Evolutionary conservation across 352 stramenopile species (phyloP).

Genomic region (Globisporangium mamillatum): DNA sequence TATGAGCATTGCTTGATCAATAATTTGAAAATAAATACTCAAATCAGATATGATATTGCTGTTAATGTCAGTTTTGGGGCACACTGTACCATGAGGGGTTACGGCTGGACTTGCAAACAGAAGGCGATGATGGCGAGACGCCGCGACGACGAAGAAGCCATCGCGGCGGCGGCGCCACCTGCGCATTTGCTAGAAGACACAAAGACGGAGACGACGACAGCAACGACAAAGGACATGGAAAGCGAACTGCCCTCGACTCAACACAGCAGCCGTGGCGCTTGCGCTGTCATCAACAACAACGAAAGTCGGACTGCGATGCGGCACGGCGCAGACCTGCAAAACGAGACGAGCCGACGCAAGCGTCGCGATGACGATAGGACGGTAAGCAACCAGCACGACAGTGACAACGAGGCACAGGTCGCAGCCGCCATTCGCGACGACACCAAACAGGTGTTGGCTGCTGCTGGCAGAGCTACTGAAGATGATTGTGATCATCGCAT

Average conservation of each 20-base stretch:
- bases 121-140: neutral
- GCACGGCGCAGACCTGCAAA: neutral
- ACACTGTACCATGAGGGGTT: neutral
- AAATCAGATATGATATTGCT: neutral
- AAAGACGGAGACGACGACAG: neutral
- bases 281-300: neutral
- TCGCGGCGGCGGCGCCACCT: neutral
- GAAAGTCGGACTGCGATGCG: neutral
- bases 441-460: neutral
- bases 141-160: neutral
- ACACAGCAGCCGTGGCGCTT: neutral
- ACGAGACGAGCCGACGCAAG: neutral
- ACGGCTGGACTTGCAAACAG: neutral
- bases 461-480: neutral
- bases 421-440: too few species aligned
- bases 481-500: neutral
- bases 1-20: neutral
- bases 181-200: neutral
- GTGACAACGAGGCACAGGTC: neutral
- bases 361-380: neutral
- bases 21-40: neutral
- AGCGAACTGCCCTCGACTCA: neutral
- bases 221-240: neutral
- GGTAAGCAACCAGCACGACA: neutral
- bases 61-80: neutral